Base-by-base conservation (phyloP, 1,139 yeast species). In the Candida sojae region DNA sequence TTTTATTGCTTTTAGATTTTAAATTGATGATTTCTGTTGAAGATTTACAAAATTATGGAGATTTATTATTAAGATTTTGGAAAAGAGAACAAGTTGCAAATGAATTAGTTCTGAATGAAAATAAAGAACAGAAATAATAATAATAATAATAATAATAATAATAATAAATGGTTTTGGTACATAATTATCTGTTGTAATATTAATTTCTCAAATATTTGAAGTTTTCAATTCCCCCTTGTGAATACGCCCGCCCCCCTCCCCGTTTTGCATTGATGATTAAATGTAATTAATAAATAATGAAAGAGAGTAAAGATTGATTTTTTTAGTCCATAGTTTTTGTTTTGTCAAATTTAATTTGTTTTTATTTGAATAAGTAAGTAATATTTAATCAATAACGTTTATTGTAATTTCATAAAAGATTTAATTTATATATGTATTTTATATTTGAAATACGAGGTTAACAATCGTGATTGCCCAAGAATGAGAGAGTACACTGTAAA, bases 31-130 rank as follows among this genome's bases (percentile, higher is more conserved):
- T 93, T 43, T 86, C 91, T 33, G 86, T 88, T 21, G 97, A 92
- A 63, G 99, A 93, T 65, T 74, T 93, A 58, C 96, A 92, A 61
- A 79, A 88, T 56, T 93, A 93, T 64, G 97, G 96, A 11, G 96
- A 91, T 67, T 75, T 92, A 51, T 73, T 93, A 56, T 74, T 88
- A 57, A 81, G 88, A 62, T 92, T 90, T 66, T 90, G 97, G 96
- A 82, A 80, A 63, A 70, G 90, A 50, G 89, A 86, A 64, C 79
- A 75, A 57, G 57, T 74, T 36, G 67, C 79, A 37, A 69, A 64
- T 51, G 77, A 74, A 55, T 57, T 74, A 39, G 68, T 64, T 2
- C 53, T 53, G 39, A 46, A 43, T 41, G 61, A 46, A 33, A 25
- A 37, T 13, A 43, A 43, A 23, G 32, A 46, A 33, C 48, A 43